phyloP scores from a whole-genome alignment of 2,329 filamentous ascomycete genomes.

The Fusarium haematococcum region DNA sequence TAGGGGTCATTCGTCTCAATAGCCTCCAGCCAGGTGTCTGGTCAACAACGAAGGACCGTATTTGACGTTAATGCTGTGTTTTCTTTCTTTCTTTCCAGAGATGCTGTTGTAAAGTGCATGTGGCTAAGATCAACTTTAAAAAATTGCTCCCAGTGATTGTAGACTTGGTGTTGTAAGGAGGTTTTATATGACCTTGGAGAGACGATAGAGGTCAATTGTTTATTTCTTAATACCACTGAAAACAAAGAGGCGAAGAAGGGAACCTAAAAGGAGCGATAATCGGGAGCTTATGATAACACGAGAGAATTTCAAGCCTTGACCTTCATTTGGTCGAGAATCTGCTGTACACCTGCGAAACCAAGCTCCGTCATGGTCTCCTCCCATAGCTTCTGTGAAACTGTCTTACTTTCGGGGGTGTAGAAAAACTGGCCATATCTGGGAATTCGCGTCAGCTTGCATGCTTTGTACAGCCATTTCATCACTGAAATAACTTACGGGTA shows the following conservation, averaged over 20 bases:
- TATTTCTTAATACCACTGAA: background rate
- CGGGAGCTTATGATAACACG: background rate
- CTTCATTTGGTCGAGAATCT: background rate
- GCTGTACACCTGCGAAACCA: background rate
- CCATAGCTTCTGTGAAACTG: background rate
- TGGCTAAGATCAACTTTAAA: background rate
- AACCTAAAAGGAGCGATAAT: background rate
- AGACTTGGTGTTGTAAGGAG: background rate
- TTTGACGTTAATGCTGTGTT: background rate
- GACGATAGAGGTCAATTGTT: background rate
- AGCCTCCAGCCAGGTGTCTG: no score
- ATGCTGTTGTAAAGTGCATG: no score
- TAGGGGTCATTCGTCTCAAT: background rate
- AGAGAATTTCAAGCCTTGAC: background rate
- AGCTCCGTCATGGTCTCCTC: constrained; percentile 1
- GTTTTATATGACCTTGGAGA: background rate
- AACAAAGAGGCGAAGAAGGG: background rate
- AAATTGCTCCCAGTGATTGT: background rate
- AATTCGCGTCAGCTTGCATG: background rate
- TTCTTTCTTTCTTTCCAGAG: background rate
- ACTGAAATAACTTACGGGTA: constrained; percentile 11
- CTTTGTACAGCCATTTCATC: background rate
- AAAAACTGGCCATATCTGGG: background rate
- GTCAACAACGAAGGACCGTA: background rate
- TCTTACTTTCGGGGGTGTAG: background rate